A percentile compares a stretch with the other conserved stretches of the same genome.
Evolutionary conservation across 1,284 basidiomycete genomes (phyloP).

Genomic region (Stereum hirsutum): DNA sequence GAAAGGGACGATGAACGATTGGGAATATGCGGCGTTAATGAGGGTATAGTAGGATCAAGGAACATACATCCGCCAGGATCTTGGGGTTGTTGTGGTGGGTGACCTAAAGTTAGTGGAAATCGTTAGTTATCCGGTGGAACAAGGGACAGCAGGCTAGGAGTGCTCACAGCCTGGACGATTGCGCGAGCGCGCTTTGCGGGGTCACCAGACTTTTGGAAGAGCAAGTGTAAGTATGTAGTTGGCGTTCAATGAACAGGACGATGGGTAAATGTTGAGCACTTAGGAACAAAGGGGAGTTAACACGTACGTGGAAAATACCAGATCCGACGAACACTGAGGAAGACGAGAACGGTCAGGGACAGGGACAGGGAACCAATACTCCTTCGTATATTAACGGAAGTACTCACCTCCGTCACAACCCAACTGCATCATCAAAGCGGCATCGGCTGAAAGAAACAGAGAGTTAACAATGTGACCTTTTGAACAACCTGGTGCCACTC

Average conservation of each 20-base stretch:
- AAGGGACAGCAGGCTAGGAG: constrained; percentile 4
- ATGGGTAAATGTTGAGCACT: constrained; percentile 2
- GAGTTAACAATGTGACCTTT: constrained; percentile 1
- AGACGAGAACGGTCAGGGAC: constrained; percentile 7
- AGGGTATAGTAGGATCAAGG: too few species aligned
- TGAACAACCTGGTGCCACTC: constrained; percentile 13
- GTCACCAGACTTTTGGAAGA: constrained; percentile 66
- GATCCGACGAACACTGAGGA: constrained; percentile 83
- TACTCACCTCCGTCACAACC: constrained; percentile 97
- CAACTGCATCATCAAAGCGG: constrained; percentile 99
- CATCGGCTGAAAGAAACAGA: constrained; percentile 58
- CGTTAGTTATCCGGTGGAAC: constrained; percentile 5
- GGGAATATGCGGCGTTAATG: constrained; percentile 2
- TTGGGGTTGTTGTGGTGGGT: constrained; percentile 96
- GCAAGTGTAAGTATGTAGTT: too few species aligned
- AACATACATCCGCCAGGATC: constrained; percentile 62
- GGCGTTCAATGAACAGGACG: background rate
- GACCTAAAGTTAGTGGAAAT: constrained; percentile 33
- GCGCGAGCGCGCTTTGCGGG: constrained; percentile 91
- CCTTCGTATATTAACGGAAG: too few species aligned
- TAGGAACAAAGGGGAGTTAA: background rate
- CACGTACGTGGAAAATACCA: constrained; percentile 83
- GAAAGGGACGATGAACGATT: constrained; percentile 4
- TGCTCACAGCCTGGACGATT: constrained; percentile 87
- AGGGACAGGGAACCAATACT: constrained; percentile 18